These are phyloP conservation scores for Fusarium chaquense DNA, from an alignment of 2,329 filamentous ascomycete genomes.

Conservation along the genomic window DNA sequence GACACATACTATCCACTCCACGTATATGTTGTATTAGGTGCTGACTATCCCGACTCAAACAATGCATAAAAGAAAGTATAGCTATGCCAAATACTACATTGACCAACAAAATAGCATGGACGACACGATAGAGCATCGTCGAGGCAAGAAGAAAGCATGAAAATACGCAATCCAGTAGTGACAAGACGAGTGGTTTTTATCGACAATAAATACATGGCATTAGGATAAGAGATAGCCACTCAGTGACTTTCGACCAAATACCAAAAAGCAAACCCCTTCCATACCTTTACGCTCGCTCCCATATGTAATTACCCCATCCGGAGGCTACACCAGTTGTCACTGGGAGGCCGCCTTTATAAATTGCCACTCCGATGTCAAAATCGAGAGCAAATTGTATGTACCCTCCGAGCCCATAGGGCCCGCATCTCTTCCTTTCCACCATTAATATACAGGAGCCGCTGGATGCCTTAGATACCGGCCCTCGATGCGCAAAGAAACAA, in stretches of 20 bases:
- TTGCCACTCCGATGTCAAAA: conserved; percentile 4
- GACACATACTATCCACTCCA: not conserved
- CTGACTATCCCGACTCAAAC: not conserved
- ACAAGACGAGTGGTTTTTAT: conserved; percentile 1
- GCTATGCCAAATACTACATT: not conserved
- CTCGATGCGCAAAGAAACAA: conserved; percentile 2
- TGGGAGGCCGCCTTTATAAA: conserved; percentile 1
- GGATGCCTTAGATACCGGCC: conserved; percentile 1
- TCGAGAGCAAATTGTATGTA: not conserved
- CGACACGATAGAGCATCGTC: not conserved
- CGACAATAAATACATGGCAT: conserved; percentile 19
- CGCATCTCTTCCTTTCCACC: conserved; percentile 8
- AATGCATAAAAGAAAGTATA: not conserved
- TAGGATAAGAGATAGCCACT: conserved; percentile 11
- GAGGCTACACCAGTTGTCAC: conserved; percentile 1
- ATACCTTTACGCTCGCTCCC: conserved; percentile 16
- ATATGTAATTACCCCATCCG: conserved; percentile 29
- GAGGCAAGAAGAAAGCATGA: not conserved
- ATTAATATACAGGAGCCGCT: conserved; percentile 40
- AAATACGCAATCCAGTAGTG: not conserved
- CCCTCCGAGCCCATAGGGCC: not conserved
- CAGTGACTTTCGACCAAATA: conserved; percentile 8
- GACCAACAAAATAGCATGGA: not conserved
- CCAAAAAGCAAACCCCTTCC: conserved; percentile 17
- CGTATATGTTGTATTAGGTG: not conserved